Base-by-base conservation (phyloP, 768 basidiomycete species). In the Pleurotus djamor region DNA sequence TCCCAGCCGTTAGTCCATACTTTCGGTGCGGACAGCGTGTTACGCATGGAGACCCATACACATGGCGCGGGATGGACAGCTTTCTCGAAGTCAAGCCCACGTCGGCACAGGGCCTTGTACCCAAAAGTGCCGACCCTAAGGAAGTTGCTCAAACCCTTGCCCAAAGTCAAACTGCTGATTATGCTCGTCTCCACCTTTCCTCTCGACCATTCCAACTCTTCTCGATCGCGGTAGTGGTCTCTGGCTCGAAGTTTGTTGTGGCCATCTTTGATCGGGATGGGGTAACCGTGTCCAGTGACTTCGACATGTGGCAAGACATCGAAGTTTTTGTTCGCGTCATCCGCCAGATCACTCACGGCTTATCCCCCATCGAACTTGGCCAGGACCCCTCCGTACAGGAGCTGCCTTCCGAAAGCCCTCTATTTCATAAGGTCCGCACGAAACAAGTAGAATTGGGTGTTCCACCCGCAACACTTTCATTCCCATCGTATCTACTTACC, bases 221-320 rank as follows among this genome's bases (percentile, higher is more conserved):
- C 61, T 68, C 66, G 5, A 59, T 71, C 38, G 66, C 65, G 36
- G 41, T 72, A 9, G 63, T 74, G 14, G 69, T 73, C 52, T 71
- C 64, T 51, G 72, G 72, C 7, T 56, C 57, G 9, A 33, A 65
- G 13, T 74, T 74, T 56, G 67, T 62, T 36, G 70, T 73, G 47
- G 69, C 60, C 13, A 69, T 72, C 43, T 72, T 69, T 54, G 72
- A 73, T 52, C 69, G 69, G 41, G 67, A 58, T 28, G 72, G 72
- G 7, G 67, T 68, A 36, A 44, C 52, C 6, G 59, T 70, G 55
- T 73, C 71, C 32, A 63, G 63, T 13, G 50, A 59, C 32, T 61
- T 60, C 48, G 61, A 72, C 52, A 68, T 73, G 61, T 66, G 54
- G 52, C 28, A 47, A 7, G 58, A 71, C 48, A 55, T 59, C 2